These are phyloP conservation scores for Erysimum pusillum DNA, from an alignment of 441 rosid species.

Conservation along the genomic window DNA sequence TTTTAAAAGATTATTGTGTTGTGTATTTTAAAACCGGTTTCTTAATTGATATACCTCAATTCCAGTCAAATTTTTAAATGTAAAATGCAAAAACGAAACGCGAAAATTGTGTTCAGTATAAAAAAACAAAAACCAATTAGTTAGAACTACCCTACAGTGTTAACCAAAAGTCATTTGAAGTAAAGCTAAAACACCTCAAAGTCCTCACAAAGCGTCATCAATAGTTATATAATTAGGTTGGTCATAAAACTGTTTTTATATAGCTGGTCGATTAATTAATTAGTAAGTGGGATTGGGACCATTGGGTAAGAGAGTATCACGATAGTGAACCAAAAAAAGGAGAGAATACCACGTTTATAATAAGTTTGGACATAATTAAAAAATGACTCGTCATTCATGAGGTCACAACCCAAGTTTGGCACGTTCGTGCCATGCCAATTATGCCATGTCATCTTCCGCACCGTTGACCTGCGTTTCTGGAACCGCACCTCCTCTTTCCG, in stretches of 20 bases:
- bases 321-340: not conserved
- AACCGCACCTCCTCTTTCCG: not conserved
- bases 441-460: not conserved
- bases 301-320: not conserved
- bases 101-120: not conserved
- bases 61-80: not conserved
- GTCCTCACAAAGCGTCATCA: not conserved
- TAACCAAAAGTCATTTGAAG: conserved; percentile 3
- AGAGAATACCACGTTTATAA: not conserved
- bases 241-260: not conserved
- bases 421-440: not conserved
- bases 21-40: not conserved
- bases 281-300: not conserved
- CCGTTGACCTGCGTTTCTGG: not conserved
- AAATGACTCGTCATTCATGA: not conserved
- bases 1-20: not conserved
- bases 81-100: not conserved
- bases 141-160: not conserved
- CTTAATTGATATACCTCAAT: not conserved
- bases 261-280: not conserved
- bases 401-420: too few relatives aligned
- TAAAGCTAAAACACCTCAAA: not conserved
- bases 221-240: not conserved
- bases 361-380: not conserved
- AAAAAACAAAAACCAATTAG: not conserved